These are phyloP conservation scores for Taphrina pruni DNA, from an alignment of 1,139 yeast genomes.

Conservation along the genomic window DNA sequence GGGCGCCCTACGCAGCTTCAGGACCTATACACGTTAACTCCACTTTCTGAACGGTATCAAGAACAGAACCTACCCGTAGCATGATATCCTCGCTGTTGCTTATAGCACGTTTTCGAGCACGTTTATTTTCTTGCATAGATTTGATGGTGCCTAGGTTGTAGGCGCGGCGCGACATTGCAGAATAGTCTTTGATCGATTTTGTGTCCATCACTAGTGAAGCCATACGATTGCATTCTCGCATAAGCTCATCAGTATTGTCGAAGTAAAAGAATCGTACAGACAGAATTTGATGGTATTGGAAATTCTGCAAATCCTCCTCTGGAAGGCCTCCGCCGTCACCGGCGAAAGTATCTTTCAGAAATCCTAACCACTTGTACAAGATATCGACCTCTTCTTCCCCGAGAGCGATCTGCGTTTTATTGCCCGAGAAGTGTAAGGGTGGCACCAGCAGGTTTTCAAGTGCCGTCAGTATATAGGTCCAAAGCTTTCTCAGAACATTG, in stretches of 20 bases:
- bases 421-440: conserved; percentile 57
- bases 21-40: neutral
- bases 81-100: conserved; percentile 35
- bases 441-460: conserved; percentile 77
- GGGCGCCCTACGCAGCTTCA: neutral
- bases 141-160: conserved; percentile 69
- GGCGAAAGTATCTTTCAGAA: conserved; percentile 73
- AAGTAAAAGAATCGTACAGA: conserved; percentile 64
- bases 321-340: conserved; percentile 86
- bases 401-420: conserved; percentile 54
- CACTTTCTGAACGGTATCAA: neutral
- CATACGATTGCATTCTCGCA: conserved; percentile 57
- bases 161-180: conserved; percentile 70
- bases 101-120: conserved; percentile 11
- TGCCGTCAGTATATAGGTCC: conserved; percentile 69
- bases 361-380: conserved; percentile 72
- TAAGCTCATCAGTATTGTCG: conserved; percentile 53
- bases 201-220: conserved; percentile 32
- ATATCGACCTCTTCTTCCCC: conserved; percentile 69
- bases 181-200: conserved; percentile 48
- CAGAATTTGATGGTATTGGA: conserved; percentile 63
- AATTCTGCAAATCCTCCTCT: conserved; percentile 62
- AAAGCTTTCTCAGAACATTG: conserved; percentile 76
- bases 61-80: conserved; percentile 14
- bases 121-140: conserved; percentile 17